A percentile compares a stretch with the other conserved stretches of the same genome.
Conservation (phyloP, 202 grass and related monocot genomes). For the Sporobolus alterniflorus region DNA sequence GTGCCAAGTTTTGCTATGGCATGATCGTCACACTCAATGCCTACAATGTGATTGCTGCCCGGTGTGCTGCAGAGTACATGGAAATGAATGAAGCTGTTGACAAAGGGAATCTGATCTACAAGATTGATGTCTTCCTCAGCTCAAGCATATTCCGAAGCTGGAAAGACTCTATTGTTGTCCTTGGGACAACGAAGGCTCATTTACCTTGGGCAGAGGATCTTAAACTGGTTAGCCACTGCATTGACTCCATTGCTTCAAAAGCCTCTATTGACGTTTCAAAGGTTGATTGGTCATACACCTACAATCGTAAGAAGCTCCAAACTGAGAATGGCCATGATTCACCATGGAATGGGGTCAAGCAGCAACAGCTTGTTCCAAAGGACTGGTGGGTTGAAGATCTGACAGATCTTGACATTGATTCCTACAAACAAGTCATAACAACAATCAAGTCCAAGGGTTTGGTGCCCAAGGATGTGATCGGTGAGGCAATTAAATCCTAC, state of each 20-base stretch:
- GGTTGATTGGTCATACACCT: conserved; percentile 95
- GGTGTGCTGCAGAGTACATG: conserved; percentile 91
- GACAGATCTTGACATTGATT: conserved; percentile 76
- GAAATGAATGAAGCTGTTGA: conserved; percentile 94
- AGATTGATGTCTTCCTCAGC: conserved; percentile 89
- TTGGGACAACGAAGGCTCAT: conserved; percentile 88
- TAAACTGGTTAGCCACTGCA: conserved; percentile 85
- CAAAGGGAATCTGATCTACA: conserved; percentile 95
- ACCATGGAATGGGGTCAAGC: conserved; percentile 75
- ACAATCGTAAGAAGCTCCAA: conserved; percentile 86
- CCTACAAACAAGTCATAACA: conserved; percentile 75
- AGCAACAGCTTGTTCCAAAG: conserved; percentile 74
- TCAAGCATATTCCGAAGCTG: conserved; percentile 87
- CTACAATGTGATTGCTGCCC: conserved; percentile 81
- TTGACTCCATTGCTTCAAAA: conserved; percentile 91
- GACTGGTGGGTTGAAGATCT: conserved; percentile 99
- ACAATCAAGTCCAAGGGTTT: conserved; percentile 74
- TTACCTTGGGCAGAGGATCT: conserved; percentile 92
- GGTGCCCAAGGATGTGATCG: conserved; percentile 66
- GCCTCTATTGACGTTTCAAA: conserved; percentile 78
- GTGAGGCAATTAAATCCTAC: conserved; percentile 89
- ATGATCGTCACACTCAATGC: conserved; percentile 88
- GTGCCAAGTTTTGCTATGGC: conserved; percentile 95
- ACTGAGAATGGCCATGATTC: conserved; percentile 64
- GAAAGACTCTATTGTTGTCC: conserved; percentile 96